Base-by-base conservation (phyloP, 805 yeast species). In the Naumovozyma dairenensis region DNA sequence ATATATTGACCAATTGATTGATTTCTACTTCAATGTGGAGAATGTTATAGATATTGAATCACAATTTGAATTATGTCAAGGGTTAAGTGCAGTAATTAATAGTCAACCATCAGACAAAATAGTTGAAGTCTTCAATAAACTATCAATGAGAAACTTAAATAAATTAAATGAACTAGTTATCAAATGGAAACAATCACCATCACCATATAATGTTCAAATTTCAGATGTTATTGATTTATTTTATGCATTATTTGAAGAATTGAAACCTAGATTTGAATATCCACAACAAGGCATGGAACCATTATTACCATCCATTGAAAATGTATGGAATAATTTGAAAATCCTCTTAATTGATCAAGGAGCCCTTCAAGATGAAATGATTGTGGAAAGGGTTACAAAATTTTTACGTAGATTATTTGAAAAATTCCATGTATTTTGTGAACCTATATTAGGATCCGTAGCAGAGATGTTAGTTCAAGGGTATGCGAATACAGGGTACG, bases 21-120 rank as follows among this genome's bases (percentile, higher is more conserved):
- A 72, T 42, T 76, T 92, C 39, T 89, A 85, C 58, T 71, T 72
- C 33, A 66, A 65, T 38, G 65, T 79, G 19, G 63, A 65, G 32
- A 62, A 63, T 24, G 53, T 64, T 19, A 60, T 86, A 25, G 94
- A 82, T 48, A 55, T 72, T 19, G 75, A 74, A 33, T 77, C 94
- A 1, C 62, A 80, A 26, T 75, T 74, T 51, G 94, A 87, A 51
- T 71, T 87, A 31, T 76, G 87, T 13, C 94, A 87, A 55, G 98
- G 97, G 24, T 67, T 92, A 39, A 87, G 93, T 4, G 83, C 85
- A 43, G 80, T 92, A 28, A 67, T 92, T 32, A 68, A 69, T 32
- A 74, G 77, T 32, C 77, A 76, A 40, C 68, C 74, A 5, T 62
- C 62, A 16, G 72, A 68, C 10, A 68, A 67, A 36, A 60, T 80